Evolutionary conservation across 2,329 filamentous ascomycete genomes (phyloP).

Genomic region (Parastagonospora nodorum): DNA sequence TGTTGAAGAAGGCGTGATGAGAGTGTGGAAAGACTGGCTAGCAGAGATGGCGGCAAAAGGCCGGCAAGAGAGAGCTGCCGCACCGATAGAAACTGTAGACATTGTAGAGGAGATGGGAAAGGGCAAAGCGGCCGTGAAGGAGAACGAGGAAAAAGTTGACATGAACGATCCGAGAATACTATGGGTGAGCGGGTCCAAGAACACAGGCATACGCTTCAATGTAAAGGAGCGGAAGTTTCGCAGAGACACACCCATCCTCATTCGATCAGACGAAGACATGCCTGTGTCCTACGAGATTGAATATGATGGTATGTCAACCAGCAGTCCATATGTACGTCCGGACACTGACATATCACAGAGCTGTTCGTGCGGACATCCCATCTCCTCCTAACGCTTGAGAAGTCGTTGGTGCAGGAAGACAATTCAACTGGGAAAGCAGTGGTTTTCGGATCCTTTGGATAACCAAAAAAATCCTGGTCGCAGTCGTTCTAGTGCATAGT

Average conservation of each 20-base stretch:
- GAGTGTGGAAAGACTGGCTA: constrained; percentile 77
- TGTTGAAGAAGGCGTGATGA: constrained; percentile 69
- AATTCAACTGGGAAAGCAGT: constrained; percentile 68
- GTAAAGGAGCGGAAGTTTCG: constrained; percentile 60
- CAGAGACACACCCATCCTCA: constrained; percentile 58
- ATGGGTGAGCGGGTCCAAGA: constrained; percentile 68
- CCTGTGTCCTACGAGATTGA: constrained; percentile 72
- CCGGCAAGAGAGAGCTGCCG: constrained; percentile 14
- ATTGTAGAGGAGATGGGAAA: constrained; percentile 29
- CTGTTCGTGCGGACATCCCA: constrained; percentile 40
- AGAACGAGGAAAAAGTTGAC: constrained; percentile 15
- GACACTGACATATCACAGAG: constrained; percentile 17
- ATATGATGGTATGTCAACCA: constrained; percentile 66
- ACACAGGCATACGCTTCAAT: constrained; percentile 71
- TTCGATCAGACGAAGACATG: constrained; percentile 65
- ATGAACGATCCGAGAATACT: constrained; percentile 54
- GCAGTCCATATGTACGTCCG: not conserved
- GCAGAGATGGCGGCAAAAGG: constrained; percentile 46
- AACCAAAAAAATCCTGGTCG: constrained; percentile 5
- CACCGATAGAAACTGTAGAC: constrained; percentile 29
- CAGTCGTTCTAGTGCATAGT: not conserved
- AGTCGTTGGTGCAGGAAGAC: constrained; percentile 64
- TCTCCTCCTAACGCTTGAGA: constrained; percentile 61
- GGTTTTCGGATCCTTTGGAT: constrained; percentile 61
- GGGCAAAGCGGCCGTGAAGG: constrained; percentile 21